Evolutionary conservation across 352 stramenopile species (phyloP), one percentile per base, ranked within the genome.

Genomic region (Peronospora destructor): DNA sequence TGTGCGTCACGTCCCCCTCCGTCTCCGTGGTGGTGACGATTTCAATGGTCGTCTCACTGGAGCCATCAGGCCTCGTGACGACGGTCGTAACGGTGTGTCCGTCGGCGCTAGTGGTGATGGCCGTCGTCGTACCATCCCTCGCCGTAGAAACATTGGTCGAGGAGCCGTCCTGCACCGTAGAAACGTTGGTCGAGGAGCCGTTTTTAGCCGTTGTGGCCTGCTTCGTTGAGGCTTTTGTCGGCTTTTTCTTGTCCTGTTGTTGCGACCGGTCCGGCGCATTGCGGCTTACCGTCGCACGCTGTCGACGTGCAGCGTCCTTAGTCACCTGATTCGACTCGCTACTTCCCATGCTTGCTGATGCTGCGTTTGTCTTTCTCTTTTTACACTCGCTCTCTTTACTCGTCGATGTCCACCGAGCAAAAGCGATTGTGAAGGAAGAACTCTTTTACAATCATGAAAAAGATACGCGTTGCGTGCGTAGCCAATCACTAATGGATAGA

Each of bases 101-200:
- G 23, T 66, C 59, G 4, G 61, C 54, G 37, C 45, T 68, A 16
- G 61, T 75, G 49, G 62, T 72, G 45, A 56, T 48, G 35, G 56
- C 48, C 36, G 43, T 71, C 43, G 32, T 65, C 43, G 41, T 58
- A 34, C 47, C 64, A 46, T 60, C 64, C 25, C 30, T 21, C 13
- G 30, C 47, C 48, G 25, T 68, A 17, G 38, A 44, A 17, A 63
- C 34, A 9, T 56, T 50, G 5, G 55, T 64, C 11, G 34, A 43
- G 39, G 36, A 45, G n/a, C 34, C 50, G 39, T 57, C 59, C 32
- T 46, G 19, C 19, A 21, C 19, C 1, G 3, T 21, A 1, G 19
- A 21, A 21, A 21, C 19, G 19, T 21, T 3, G 19, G 19, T 21
- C 19, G 19, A 21, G 19, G 19, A 21, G 3, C 19, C 19, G 19